Conservation (phyloP, 768 basidiomycete species). For the Suillus brevipes region DNA sequence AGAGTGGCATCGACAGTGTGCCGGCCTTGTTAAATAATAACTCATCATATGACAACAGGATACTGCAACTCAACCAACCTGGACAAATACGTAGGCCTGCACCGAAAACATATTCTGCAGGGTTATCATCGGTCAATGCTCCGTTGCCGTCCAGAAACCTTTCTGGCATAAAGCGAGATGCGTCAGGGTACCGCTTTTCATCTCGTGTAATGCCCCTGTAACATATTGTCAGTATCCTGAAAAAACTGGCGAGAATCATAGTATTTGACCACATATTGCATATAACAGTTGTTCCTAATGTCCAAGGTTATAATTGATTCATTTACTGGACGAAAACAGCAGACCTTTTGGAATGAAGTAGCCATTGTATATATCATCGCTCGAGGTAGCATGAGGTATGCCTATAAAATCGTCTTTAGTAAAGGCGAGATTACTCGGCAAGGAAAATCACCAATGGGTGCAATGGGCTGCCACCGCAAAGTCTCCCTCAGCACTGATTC, state of each 20-base stretch:
- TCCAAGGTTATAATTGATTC: background rate
- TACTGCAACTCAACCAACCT: background rate
- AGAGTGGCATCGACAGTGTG: conserved; percentile 1
- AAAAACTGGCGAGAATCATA: background rate
- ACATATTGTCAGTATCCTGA: background rate
- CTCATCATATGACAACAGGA: no score
- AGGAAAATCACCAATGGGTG: background rate
- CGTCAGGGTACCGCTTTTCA: conserved; percentile 11
- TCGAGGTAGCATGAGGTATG: background rate
- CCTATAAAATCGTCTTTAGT: background rate
- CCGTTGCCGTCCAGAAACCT: conserved; percentile 11
- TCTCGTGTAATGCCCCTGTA: conserved; percentile 9
- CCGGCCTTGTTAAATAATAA: background rate
- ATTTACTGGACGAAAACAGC: background rate
- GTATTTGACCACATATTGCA: background rate
- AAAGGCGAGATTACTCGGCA: background rate
- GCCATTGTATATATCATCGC: conserved; percentile 41
- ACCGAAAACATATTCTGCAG: conserved; percentile 8
- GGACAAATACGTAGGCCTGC: conserved; percentile 15
- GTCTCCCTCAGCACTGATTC: conserved; percentile 2
- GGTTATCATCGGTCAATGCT: conserved; percentile 9
- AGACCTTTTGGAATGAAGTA: conserved; percentile 30
- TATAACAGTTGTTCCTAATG: background rate
- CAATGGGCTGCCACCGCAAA: background rate
- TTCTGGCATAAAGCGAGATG: conserved; percentile 16